Evolutionary conservation across 129 eudicot species (phyloP), one percentile per base, ranked within the genome.

Genomic region (Mikania micrantha): DNA sequence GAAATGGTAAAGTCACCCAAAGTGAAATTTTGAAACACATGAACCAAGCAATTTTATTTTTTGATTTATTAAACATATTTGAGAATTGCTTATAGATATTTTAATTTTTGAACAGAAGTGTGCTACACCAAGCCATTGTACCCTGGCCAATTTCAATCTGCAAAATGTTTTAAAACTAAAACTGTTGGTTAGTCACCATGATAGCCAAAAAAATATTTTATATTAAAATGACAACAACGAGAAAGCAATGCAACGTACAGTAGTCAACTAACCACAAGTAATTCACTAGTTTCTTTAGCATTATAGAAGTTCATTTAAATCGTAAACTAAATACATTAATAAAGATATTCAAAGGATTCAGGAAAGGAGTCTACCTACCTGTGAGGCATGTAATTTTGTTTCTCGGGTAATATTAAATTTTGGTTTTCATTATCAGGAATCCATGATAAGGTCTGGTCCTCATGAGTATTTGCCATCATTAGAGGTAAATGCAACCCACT

Each of bases 401-500:
- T 82, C 20, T 77, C 80, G 0, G 82, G 72, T 64, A 82, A 66
- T 20, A 80, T 71, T 60, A 85, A 47, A 76, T 76, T 87, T 45
- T 82, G 96, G 78, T 48, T 75, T 38, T 91, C 95, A 38, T 63
- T 72, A 60, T 65, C 64, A 15, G 98, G 82, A 75, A 79, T 74
- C 96, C 98, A 92, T 50, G 85, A 59, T 59, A 77, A 49, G 29
- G 73, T 73, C 52, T 81, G 90, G 56, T 60, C 77, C 47, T 87
- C 94, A 73, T 81, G 88, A 60, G 45, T 71, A 70, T 44, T 74
- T 39, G 63, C 77, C 85, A 90, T 82, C 73, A 82, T 69, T 57
- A 88, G 36, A 67, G 87, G 91, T 53, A 86, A 57, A 60, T 86
- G 83, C 83, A 89, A 74, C 49, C 83, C 85, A 31, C 72, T 82